A percentile compares a stretch with the other conserved stretches of the same genome.
These are phyloP conservation scores for Paracamarosporium sp. DNA, from an alignment of 2,329 filamentous ascomycete species.

Conservation along the genomic window DNA sequence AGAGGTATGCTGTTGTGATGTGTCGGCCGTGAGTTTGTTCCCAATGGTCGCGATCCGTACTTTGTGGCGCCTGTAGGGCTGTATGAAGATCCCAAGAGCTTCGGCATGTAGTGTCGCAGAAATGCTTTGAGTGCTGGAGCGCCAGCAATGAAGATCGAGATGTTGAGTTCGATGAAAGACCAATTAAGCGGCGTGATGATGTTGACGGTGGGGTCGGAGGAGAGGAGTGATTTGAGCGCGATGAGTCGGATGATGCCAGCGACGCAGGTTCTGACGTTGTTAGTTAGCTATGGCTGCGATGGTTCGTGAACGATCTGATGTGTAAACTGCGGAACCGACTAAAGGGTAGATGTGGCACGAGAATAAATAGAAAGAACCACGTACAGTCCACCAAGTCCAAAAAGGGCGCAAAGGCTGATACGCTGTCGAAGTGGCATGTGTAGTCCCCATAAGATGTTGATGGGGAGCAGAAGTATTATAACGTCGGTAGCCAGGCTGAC, in stretches of 20 bases:
- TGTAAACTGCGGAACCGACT: too few species aligned
- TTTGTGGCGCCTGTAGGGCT: neutral
- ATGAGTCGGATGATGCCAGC: neutral
- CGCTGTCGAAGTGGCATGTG: conserved; percentile 4
- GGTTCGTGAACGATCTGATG: neutral
- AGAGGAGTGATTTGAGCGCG: neutral
- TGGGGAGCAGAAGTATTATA: neutral
- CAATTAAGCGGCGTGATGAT: conserved; percentile 1
- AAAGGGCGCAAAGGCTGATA: neutral
- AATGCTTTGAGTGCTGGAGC: neutral
- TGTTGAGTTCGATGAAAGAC: conserved; percentile 5
- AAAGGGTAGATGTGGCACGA: neutral
- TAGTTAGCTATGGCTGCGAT: neutral
- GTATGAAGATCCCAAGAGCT: neutral
- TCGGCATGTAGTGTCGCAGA: neutral
- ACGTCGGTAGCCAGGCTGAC: neutral
- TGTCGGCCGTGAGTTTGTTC: neutral
- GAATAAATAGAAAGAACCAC: neutral
- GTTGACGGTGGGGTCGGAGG: neutral
- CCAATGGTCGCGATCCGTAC: neutral
- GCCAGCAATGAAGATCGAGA: conserved; percentile 1
- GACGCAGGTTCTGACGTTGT: neutral
- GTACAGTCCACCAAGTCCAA: conserved; percentile 3
- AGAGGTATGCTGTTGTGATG: neutral
- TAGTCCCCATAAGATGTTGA: neutral